Evolutionary conservation across 2,329 filamentous ascomycete genomes (phyloP), one percentile per base, ranked within the genome.

Genomic region (Sporothrix humicola): DNA sequence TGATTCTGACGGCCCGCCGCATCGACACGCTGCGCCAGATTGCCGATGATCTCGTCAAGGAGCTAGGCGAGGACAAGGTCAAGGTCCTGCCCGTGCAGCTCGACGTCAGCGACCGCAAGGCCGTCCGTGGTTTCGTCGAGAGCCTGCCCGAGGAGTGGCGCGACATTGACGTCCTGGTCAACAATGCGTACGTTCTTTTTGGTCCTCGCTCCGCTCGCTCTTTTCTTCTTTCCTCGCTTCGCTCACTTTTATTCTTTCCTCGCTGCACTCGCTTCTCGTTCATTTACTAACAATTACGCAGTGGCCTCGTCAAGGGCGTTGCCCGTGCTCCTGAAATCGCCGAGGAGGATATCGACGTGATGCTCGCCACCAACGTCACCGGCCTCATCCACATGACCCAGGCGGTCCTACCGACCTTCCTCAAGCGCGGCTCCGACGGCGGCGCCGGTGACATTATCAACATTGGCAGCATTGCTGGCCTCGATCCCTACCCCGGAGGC

Each of bases 321-420:
- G 95, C 93, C 69, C 90, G 92, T 80, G 94, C 94, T 0, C 95
- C 95, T 20, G 88, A 93, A 56, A 98, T 99, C 80, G 87, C 86
- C 17, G 87, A 93, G 79, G 90, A 91, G 74, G 95, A 99, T 83
- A 92, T 98, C 78, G 87, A 92, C 78, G 79, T 91, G 81, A 98
- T 98, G 94, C 93, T 98, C 80, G 84, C 88, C 65, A 98, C 96
- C 74, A 99, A 99, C 81, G 95, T 98, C 71, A 96, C 92, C 1
- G 96, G 96, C 42, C 87, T 99, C 48, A 96, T 99, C 85, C 93
- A 95, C 85, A 93, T 98, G 92, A 98, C 96, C 0, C 96, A 99
- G 85, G 93, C 93, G 63, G 86, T 98, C 58, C 83, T 98, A 20
- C 90, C 93, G 71, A 90, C 94, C 80, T 97, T 95, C 87, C 92